Conservation (phyloP, 2,329 filamentous ascomycete genomes). For the Fusarium musae region DNA sequence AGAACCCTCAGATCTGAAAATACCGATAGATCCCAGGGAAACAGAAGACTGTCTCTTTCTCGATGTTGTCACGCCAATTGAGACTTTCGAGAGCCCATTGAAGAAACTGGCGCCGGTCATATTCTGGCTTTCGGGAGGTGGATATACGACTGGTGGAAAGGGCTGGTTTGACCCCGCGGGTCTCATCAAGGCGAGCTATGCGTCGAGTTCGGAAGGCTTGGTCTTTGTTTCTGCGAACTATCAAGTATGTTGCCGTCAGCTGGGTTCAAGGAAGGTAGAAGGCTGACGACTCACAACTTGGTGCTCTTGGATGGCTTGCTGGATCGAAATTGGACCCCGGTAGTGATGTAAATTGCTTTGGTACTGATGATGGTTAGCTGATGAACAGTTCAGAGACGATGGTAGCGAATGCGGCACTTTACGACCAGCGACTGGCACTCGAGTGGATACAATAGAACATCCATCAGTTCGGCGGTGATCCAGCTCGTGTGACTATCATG, state of each 20-base stretch:
- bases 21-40: background rate
- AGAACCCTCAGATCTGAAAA: background rate
- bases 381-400: background rate
- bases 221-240: background rate
- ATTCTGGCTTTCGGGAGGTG: background rate
- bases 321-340: background rate
- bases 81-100: background rate
- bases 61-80: background rate
- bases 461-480: background rate
- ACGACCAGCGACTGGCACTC: background rate
- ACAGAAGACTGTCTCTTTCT: background rate
- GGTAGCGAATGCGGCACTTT: background rate
- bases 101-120: background rate
- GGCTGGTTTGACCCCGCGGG: background rate
- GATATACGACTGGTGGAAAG: background rate
- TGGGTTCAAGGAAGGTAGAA: accelerated
- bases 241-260: background rate
- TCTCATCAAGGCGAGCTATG: background rate
- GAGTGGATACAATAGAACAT: background rate
- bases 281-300: background rate
- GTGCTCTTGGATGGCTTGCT: background rate
- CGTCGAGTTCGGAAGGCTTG: background rate
- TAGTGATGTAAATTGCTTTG: accelerated
- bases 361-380: background rate
- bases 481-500: background rate